A percentile compares a stretch with the other conserved stretches of the same genome.
Evolutionary conservation across 768 basidiomycete genomes (phyloP).

Genomic region (Suillus hirtellus): DNA sequence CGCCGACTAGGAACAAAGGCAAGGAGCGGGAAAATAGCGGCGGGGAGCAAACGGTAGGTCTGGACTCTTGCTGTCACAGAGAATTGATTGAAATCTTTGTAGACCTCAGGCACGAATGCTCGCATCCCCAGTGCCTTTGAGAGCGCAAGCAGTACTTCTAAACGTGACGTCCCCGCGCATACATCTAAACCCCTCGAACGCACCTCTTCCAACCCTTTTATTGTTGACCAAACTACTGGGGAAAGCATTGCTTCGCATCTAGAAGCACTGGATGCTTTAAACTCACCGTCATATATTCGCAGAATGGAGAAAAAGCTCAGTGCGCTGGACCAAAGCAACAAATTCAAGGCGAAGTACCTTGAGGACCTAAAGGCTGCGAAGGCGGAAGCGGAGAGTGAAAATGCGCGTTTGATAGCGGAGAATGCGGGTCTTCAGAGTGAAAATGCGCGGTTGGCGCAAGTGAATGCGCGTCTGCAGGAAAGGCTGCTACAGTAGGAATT

Average conservation of each 20-base stretch:
- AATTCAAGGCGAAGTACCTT: slow-evolving; percentile 30
- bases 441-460: slow-evolving; percentile 19
- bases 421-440: slow-evolving; percentile 17
- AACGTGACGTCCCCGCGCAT: slow-evolving; percentile 13
- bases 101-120: background rate
- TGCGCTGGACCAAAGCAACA: slow-evolving; percentile 37
- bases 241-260: slow-evolving; percentile 12
- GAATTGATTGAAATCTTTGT: slow-evolving; percentile 7
- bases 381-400: background rate
- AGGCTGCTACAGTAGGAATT: slow-evolving; percentile 6
- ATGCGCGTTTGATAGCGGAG: background rate
- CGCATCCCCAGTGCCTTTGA: background rate
- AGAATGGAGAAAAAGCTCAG: slow-evolving; percentile 40
- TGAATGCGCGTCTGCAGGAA: slow-evolving; percentile 13
- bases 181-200: slow-evolving; percentile 14
- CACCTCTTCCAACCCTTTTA: slow-evolving; percentile 12
- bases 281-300: slow-evolving; percentile 31
- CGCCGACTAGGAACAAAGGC: slow-evolving; percentile 27
- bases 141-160: background rate
- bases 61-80: slow-evolving; percentile 2
- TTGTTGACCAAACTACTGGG: background rate
- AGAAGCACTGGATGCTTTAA: slow-evolving; percentile 16
- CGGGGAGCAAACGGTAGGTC: slow-evolving; percentile 18
- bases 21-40: slow-evolving; percentile 21
- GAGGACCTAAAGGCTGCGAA: slow-evolving; percentile 12